Evolutionary conservation across 164 flowering plant genomes (phyloP), one percentile per base, ranked within the genome.

Genomic region (Tetracentron sinense): DNA sequence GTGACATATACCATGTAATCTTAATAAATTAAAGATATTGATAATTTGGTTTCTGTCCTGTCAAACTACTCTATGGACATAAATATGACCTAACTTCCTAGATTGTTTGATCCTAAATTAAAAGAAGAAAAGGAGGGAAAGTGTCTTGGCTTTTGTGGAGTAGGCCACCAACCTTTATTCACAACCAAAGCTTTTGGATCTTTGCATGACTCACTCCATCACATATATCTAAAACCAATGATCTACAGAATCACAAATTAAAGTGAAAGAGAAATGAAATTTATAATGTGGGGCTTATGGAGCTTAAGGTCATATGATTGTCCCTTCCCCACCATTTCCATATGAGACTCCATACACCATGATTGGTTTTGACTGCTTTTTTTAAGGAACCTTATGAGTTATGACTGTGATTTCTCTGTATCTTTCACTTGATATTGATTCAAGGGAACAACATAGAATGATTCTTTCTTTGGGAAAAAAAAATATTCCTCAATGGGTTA

Each of bases 351-450:
- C 56, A 61, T 68, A 62, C 59, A 61, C 65, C 75, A 78, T 75
- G 55, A 81, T 78, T 78, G 75, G 77, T 17, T 72, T 82, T 82
- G 83, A 82, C 83, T 60, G 69, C 86, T 72, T 82, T 53, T 25
- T 44, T 44, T 1, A 70, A 61, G 60, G 72, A 72, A 21, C 56
- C 65, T 70, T 77, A 67, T 65, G 58, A 72, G 61, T n/a, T n/a
- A n/a, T n/a, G n/a, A n/a, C n/a, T n/a, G n/a, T n/a, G n/a, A n/a
- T n/a, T n/a, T n/a, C n/a, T n/a, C n/a, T n/a, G n/a, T n/a, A n/a
- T n/a, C n/a, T n/a, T n/a, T n/a, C n/a, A n/a, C n/a, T n/a, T n/a
- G n/a, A n/a, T n/a, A n/a, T n/a, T n/a, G n/a, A n/a, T n/a, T n/a
- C n/a, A n/a, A n/a, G n/a, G n/a, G n/a, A n/a, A n/a, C n/a, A n/a